Conservation (phyloP, 179 eudicot genomes). For the Vitellaria paradoxa region DNA sequence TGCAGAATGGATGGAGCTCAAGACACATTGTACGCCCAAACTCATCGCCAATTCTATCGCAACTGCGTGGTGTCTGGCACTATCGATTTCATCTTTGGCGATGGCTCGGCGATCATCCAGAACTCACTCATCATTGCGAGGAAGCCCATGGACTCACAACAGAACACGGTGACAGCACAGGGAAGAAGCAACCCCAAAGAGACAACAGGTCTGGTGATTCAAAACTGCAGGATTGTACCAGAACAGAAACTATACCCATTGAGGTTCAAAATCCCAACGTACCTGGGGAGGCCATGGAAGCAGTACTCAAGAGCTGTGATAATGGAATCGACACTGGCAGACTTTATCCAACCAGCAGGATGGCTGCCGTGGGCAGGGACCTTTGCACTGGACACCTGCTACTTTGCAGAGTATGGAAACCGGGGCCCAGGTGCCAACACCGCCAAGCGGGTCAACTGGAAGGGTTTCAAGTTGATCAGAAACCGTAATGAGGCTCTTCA, state of each 20-base stretch:
- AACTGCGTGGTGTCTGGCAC: constrained; percentile 76
- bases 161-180: constrained; percentile 65
- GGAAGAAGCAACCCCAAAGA: constrained; percentile 38
- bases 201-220: constrained; percentile 57
- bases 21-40: constrained; percentile 63
- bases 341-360: constrained; percentile 62
- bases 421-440: constrained; percentile 43
- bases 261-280: constrained; percentile 39
- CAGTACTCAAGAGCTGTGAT: constrained; percentile 43
- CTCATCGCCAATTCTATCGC: constrained; percentile 57
- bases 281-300: constrained; percentile 77
- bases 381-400: constrained; percentile 33
- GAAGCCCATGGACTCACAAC: constrained; percentile 44
- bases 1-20: constrained; percentile 69
- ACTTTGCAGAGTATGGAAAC: constrained; percentile 40
- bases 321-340: constrained; percentile 53
- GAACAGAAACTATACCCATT: constrained; percentile 37
- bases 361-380: constrained; percentile 60
- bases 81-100: constrained; percentile 70
- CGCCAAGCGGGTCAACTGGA: constrained; percentile 36
- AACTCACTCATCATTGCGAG: constrained; percentile 35
- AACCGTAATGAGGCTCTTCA: constrained; percentile 25
- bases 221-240: constrained; percentile 61
- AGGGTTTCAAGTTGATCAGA: constrained; percentile 31
- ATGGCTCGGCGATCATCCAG: constrained; percentile 37